Conservation (phyloP, 495 filamentous ascomycete genomes). For the Lasiosphaeria hispida region DNA sequence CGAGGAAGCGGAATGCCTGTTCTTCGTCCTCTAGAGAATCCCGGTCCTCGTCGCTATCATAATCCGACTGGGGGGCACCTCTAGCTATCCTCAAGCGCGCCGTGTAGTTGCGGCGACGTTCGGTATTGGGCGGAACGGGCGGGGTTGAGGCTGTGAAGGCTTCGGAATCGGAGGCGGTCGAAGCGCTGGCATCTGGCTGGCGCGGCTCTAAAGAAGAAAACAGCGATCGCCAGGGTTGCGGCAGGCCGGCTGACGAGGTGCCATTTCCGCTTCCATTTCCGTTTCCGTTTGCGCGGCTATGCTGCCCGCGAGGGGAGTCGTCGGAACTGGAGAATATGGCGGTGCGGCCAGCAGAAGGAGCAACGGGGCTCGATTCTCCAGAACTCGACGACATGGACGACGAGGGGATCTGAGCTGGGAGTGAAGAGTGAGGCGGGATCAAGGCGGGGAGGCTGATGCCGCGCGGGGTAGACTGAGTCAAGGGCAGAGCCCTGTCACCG, state of each 20-base stretch:
- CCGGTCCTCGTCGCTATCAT: constrained; percentile 29
- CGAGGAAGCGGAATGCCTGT: constrained; percentile 20
- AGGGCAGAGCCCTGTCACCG: not conserved
- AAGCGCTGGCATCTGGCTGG: not conserved
- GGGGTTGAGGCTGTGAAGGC: not conserved
- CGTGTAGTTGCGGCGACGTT: constrained; percentile 11
- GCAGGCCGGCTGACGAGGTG: not conserved
- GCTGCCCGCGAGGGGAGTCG: not conserved
- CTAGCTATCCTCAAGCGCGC: constrained; percentile 8
- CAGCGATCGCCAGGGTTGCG: not conserved
- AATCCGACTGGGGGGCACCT: constrained; percentile 11
- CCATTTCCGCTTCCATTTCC: not conserved
- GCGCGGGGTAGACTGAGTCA: not conserved
- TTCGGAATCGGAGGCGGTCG: constrained; percentile 7
- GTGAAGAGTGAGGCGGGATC: not conserved
- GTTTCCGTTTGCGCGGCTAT: not conserved
- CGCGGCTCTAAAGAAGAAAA: not conserved
- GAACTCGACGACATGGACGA: constrained; percentile 12
- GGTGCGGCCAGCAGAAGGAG: not conserved
- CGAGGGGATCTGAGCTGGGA: not conserved
- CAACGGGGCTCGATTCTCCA: constrained; percentile 17
- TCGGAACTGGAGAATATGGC: not conserved
- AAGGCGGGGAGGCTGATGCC: constrained; percentile 3
- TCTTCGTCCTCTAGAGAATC: constrained; percentile 26
- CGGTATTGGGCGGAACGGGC: constrained; percentile 2